Evolutionary conservation across 306 rosid genomes (phyloP).

Genomic region (Gynostemma pentaphyllum): DNA sequence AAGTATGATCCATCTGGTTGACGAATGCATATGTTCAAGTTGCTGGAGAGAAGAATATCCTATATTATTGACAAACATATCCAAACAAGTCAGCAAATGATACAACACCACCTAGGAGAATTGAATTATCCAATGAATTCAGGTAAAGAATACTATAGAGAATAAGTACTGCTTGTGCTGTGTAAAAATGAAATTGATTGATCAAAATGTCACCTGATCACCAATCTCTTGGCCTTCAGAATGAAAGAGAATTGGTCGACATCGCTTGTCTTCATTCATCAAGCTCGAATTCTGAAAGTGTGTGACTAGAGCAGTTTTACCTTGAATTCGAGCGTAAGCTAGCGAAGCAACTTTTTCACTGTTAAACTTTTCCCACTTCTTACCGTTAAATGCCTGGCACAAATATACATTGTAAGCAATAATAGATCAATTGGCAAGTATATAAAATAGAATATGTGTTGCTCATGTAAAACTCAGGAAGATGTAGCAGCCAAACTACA

Average conservation of each 20-base stretch:
- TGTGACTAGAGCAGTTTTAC: constrained; percentile 81
- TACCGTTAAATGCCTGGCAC: constrained; percentile 74
- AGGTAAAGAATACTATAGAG: neutral
- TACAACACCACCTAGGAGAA: neutral
- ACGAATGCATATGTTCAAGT: constrained; percentile 76
- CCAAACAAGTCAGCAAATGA: constrained; percentile 15
- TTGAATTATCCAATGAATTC: neutral
- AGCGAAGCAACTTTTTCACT: constrained; percentile 89
- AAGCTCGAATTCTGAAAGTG: constrained; percentile 92
- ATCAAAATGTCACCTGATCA: constrained; percentile 48
- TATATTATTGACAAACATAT: constrained; percentile 19
- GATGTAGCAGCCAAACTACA: neutral
- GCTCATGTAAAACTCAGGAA: neutral
- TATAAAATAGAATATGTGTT: neutral
- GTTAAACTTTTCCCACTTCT: constrained; percentile 90
- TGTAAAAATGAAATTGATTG: neutral
- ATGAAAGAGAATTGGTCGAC: constrained; percentile 85
- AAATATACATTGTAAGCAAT: neutral
- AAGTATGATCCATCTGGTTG: constrained; percentile 81
- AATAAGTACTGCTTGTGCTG: neutral
- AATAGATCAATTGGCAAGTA: too few relatives aligned
- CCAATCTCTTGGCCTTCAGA: constrained; percentile 71
- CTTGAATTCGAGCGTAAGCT: constrained; percentile 92
- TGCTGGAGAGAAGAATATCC: constrained; percentile 75
- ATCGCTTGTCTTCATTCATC: constrained; percentile 90